Conservation (phyloP, 139 green algal genomes). For the Tetradesmus obliquus region DNA sequence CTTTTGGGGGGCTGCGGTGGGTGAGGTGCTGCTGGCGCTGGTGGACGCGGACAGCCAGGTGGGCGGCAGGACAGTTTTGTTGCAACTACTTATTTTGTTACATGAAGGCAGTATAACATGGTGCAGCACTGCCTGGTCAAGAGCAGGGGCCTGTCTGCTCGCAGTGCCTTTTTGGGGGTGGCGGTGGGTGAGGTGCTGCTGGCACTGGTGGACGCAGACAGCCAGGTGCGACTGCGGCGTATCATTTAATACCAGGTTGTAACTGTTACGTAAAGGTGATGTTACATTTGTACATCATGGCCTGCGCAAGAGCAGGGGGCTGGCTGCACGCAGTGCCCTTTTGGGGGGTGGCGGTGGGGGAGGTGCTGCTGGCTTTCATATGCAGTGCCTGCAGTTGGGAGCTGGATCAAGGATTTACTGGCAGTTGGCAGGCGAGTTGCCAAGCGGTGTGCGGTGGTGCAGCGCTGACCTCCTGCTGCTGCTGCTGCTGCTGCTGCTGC, state of each 20-base stretch:
- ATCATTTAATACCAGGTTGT: neutral
- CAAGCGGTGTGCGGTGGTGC: neutral
- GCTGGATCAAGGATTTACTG: too few relatives aligned
- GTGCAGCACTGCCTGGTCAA: neutral
- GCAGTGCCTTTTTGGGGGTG: neutral
- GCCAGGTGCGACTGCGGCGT: neutral
- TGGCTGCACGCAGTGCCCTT: too few relatives aligned
- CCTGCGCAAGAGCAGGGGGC: neutral
- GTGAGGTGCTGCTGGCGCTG: constrained; percentile 62
- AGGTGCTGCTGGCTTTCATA: neutral
- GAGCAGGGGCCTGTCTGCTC: neutral
- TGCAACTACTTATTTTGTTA: neutral
- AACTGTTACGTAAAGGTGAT: too few relatives aligned
- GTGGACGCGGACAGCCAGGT: constrained; percentile 57
- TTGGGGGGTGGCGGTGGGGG: neutral
- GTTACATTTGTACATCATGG: too few relatives aligned
- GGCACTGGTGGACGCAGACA: neutral
- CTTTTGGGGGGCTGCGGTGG: constrained; percentile 56
- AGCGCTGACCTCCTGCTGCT: neutral
- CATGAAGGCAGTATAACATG: too few relatives aligned
- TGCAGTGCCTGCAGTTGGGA: too few relatives aligned
- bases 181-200: neutral
- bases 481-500: neutral
- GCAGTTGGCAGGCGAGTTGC: too few relatives aligned
- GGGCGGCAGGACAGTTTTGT: neutral